Conservation (phyloP, 768 basidiomycete species). For the Cystobasidium ongulense region DNA sequence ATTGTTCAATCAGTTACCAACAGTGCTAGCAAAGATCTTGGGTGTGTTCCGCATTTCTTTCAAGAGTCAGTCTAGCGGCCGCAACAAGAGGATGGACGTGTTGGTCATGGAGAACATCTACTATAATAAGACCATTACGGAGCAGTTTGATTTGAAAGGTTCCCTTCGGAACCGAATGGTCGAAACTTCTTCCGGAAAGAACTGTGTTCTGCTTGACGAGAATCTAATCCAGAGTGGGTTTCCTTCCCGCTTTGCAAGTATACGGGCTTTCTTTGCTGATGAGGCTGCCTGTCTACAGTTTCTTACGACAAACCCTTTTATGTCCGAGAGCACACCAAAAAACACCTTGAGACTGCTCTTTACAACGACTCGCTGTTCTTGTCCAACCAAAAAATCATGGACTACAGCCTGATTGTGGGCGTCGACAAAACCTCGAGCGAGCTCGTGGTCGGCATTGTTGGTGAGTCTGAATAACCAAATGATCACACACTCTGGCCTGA, state of each 20-base stretch:
- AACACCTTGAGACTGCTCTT: conserved; percentile 77
- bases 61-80: conserved; percentile 65
- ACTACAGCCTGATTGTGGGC: conserved; percentile 91
- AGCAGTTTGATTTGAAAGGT: conserved; percentile 94
- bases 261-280: not conserved
- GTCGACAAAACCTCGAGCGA: conserved; percentile 83
- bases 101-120: conserved; percentile 97
- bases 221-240: conserved; percentile 80
- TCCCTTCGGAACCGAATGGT: conserved; percentile 90
- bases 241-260: not conserved
- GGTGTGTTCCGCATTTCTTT: conserved; percentile 93
- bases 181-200: conserved; percentile 67
- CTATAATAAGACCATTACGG: conserved; percentile 80
- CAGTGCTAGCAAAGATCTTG: conserved; percentile 88
- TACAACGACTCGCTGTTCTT: conserved; percentile 94
- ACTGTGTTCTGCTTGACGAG: conserved; percentile 90
- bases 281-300: conserved; percentile 49
- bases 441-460: conserved; percentile 92
- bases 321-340: conserved; percentile 90
- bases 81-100: conserved; percentile 84
- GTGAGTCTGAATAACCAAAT: conserved; percentile 52
- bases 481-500: conserved; percentile 23
- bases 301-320: conserved; percentile 83
- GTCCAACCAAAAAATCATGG: conserved; percentile 69
- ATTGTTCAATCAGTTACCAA: conserved; percentile 61